These are phyloP conservation scores for Erysimum cheiranthoides DNA, from an alignment of 345 rosid genomes.

Conservation along the genomic window DNA sequence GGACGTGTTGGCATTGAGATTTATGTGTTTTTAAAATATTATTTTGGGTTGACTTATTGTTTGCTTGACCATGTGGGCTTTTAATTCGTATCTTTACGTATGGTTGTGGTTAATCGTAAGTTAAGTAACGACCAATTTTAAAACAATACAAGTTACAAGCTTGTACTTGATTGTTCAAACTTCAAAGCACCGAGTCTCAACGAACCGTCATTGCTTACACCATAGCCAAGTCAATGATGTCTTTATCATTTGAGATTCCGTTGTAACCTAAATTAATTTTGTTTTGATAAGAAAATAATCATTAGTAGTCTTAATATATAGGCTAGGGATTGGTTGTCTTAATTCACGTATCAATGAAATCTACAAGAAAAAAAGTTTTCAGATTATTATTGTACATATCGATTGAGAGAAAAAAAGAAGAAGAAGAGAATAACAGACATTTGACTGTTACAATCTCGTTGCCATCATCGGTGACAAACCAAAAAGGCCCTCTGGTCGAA, in stretches of 20 bases:
- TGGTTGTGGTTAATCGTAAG: conserved; percentile 19
- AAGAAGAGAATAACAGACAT: too few relatives aligned
- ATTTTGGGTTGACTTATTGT: conserved; percentile 31
- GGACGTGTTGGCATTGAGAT: conserved; percentile 30
- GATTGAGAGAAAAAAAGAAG: too few relatives aligned
- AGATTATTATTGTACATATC: too few relatives aligned
- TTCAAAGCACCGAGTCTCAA: background rate
- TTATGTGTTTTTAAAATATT: background rate
- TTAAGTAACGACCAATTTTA: conserved; percentile 18
- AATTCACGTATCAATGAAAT: background rate
- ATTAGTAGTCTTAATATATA: too few relatives aligned
- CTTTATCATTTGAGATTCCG: conserved; percentile 10
- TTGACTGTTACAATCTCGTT: too few relatives aligned
- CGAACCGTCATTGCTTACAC: conserved; percentile 34
- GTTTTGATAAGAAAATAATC: too few relatives aligned
- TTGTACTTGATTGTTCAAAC: conserved; percentile 8
- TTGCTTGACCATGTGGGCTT: conserved; percentile 15
- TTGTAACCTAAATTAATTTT: background rate
- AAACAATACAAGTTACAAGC: conserved; percentile 10
- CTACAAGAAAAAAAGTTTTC: too few relatives aligned
- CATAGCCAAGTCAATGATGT: conserved; percentile 17
- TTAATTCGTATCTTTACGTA: conserved; percentile 35
- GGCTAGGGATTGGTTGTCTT: too few relatives aligned
- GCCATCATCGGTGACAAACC: too few relatives aligned
- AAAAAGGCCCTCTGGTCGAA: too few relatives aligned